Base-by-base conservation (phyloP, 352 stramenopile genomes). In the Phytophthora chlamydospora region DNA sequence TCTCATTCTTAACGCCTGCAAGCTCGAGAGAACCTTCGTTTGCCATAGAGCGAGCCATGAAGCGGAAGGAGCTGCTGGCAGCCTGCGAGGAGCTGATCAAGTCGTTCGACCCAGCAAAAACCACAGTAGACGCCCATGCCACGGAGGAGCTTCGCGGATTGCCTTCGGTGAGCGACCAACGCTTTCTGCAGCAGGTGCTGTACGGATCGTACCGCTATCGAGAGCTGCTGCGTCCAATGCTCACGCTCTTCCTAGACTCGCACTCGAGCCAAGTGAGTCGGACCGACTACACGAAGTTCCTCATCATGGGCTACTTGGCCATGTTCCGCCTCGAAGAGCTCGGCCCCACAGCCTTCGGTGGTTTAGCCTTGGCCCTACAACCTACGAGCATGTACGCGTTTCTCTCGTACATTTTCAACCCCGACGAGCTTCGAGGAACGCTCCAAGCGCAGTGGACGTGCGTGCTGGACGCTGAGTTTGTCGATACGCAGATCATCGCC, bases 251-350 rank as follows among this genome's bases (percentile, higher is more conserved):
- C 32, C 87, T 95, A 51, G 83, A 90, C 47, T 73, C 83, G 19
- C 87, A 94, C 52, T 78, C 85, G 21, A 89, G 82, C 49, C 77
- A 78, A 67, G 76, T 95, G 38, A 83, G 85, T 45, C 80, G 88
- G 17, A 76, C 76, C 12, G 91, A 97, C 66, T 97, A 97, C 65
- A 97, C 88, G 16, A 89, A 93, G 62, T 97, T 96, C 60, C 88
- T 97, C 58, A 90, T 98, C 50, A 65, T 98, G 17, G 75, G 76
- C 9, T 97, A 97, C 63, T 61, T 98, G 47, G 73, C 83, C 11
- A 78, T 98, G 19, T 98, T 97, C 59, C 83, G 91, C 4, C 71
- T 98, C 1, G 77, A 97, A 6, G 90, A 98, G 54, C 73, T 98
- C 14, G 89, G 90, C 0, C 66, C 79, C 0, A 10, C 62, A 5